Evolutionary conservation across 345 rosid species (phyloP).

Genomic region (Eutrema heterophyllum): DNA sequence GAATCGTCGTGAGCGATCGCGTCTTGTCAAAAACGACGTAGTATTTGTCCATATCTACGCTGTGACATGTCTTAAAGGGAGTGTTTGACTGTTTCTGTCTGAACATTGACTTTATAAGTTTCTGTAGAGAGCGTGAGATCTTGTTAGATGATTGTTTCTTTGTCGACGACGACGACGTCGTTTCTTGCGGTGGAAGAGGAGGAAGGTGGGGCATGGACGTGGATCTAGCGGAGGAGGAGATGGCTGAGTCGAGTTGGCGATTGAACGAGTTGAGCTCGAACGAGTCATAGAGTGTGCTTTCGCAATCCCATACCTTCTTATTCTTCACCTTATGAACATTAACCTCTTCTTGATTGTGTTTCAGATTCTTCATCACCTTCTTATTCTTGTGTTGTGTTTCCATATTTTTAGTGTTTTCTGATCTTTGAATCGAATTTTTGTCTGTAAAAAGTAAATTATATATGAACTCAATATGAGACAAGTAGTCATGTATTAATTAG

Average conservation of each 20-base stretch:
- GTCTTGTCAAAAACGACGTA: slow-evolving; percentile 54
- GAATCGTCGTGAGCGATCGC: slow-evolving; percentile 74
- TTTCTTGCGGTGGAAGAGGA: slow-evolving; percentile 13
- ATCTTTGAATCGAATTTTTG: background rate
- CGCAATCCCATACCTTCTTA: slow-evolving; percentile 71
- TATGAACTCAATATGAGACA: background rate
- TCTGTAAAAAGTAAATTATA: background rate
- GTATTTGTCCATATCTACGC: slow-evolving; percentile 35
- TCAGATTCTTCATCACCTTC: background rate
- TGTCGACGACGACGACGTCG: background rate
- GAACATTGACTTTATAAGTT: slow-evolving; percentile 56
- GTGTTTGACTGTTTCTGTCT: slow-evolving; percentile 31
- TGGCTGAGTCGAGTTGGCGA: slow-evolving; percentile 71
- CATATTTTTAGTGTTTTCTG: slow-evolving; percentile 10
- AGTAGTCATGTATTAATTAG: background rate
- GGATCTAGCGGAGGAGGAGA: slow-evolving; percentile 47
- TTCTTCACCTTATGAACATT: slow-evolving; percentile 1
- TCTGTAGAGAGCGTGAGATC: slow-evolving; percentile 58
- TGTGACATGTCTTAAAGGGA: slow-evolving; percentile 18
- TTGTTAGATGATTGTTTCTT: slow-evolving; percentile 31
- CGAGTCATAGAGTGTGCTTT: slow-evolving; percentile 76
- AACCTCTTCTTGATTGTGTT: slow-evolving; percentile 17
- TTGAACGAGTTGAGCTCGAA: slow-evolving; percentile 76
- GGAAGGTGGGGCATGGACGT: slow-evolving; percentile 60
- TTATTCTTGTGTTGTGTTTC: slow-evolving; percentile 10